Percentiles rank a stretch among this genome's conserved stretches.
phyloP scores from a whole-genome alignment of 2,329 filamentous ascomycete genomes.

The Coniochaeta sp. region DNA sequence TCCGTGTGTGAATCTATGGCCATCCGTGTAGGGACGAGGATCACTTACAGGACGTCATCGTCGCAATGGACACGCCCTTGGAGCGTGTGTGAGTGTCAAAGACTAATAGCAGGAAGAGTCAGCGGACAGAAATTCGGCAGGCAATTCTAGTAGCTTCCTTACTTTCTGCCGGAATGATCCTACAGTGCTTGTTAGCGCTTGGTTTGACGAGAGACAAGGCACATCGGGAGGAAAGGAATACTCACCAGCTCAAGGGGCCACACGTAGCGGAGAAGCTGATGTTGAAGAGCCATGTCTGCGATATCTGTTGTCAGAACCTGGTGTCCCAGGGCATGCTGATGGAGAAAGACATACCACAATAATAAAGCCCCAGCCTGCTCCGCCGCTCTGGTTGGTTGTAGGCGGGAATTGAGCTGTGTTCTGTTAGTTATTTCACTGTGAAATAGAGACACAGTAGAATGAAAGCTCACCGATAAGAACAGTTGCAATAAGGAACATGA shows the following conservation, averaged over 20 bases:
- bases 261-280: constrained; percentile 67
- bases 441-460: neutral
- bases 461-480: constrained; percentile 30
- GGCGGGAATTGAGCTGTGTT: constrained; percentile 50
- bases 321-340: neutral
- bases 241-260: constrained; percentile 44
- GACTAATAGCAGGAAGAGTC: constrained; percentile 21
- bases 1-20: constrained; percentile 63
- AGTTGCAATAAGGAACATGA: constrained; percentile 65
- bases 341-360: constrained; percentile 29
- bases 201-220: neutral
- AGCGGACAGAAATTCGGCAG: neutral
- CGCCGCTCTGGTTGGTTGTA: constrained; percentile 34
- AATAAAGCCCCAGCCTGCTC: constrained; percentile 53
- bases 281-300: constrained; percentile 68
- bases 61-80: constrained; percentile 69
- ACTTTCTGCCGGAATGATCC: constrained; percentile 58
- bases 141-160: neutral
- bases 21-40: constrained; percentile 59
- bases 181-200: neutral
- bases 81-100: constrained; percentile 70
- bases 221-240: neutral
- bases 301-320: neutral
- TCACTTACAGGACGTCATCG: constrained; percentile 44
- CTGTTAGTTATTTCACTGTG: neutral